Evolutionary conservation across 805 yeast genomes (phyloP).

Genomic region (Debaryomyces tyrocola): DNA sequence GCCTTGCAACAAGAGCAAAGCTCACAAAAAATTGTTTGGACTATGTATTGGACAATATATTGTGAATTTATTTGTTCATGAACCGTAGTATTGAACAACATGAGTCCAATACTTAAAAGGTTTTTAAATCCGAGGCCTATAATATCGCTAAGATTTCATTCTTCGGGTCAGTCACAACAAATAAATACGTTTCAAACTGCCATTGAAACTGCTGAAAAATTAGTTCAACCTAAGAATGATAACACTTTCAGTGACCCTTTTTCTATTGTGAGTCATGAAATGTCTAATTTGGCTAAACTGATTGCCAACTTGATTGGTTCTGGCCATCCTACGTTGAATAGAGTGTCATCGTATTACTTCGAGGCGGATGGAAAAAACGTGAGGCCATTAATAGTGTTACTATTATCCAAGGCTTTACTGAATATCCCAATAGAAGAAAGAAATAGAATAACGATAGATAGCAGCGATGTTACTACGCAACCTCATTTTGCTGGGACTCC

Average conservation of each 20-base stretch:
- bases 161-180: background rate
- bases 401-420: constrained; percentile 78
- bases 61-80: too few species aligned
- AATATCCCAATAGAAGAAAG: constrained; percentile 71
- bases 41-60: too few species aligned
- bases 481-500: constrained; percentile 62
- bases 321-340: constrained; percentile 89
- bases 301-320: constrained; percentile 86
- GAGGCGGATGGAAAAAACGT: constrained; percentile 96
- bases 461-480: constrained; percentile 64
- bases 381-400: constrained; percentile 83
- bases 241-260: constrained; percentile 73
- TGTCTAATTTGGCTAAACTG: constrained; percentile 84
- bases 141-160: background rate
- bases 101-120: constrained; percentile 2
- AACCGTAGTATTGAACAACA: background rate
- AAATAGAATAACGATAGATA: constrained; percentile 61
- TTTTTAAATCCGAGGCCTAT: background rate
- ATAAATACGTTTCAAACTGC: constrained; percentile 48
- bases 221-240: constrained; percentile 61
- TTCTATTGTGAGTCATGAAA: constrained; percentile 86
- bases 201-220: constrained; percentile 67
- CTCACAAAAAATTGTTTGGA: too few species aligned
- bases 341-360: constrained; percentile 92
- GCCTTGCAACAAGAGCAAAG: too few species aligned